A percentile compares a stretch with the other conserved stretches of the same genome.
These are phyloP conservation scores for Aquilaria yunnanensis DNA, from an alignment of 345 rosid species.

Conservation along the genomic window DNA sequence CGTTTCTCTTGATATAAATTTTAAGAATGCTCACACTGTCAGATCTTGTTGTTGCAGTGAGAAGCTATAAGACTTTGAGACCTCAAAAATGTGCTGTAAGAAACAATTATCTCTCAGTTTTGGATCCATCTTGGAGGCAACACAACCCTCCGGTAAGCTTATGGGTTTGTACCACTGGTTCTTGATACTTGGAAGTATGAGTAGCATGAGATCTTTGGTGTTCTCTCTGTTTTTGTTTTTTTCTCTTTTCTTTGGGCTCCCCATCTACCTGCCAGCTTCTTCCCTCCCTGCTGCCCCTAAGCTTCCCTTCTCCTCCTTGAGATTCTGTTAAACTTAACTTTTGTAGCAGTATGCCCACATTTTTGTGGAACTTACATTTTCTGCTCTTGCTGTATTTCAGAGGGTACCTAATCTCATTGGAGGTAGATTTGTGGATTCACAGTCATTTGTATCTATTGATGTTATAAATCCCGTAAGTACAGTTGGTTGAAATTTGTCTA, in stretches of 20 bases:
- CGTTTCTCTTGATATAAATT: neutral
- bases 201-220: neutral
- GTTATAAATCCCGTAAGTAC: slow-evolving; percentile 68
- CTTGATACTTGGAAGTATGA: slow-evolving; percentile 8
- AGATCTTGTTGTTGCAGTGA: slow-evolving; percentile 32
- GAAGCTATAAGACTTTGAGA: slow-evolving; percentile 49
- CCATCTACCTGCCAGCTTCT: neutral
- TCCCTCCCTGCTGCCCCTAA: neutral
- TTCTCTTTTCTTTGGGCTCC: neutral
- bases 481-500: neutral
- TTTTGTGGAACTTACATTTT: slow-evolving; percentile 13
- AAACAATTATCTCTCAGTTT: slow-evolving; percentile 27
- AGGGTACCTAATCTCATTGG: slow-evolving; percentile 69
- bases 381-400: slow-evolving; percentile 24
- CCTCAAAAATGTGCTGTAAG: slow-evolving; percentile 36
- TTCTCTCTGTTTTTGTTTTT: slow-evolving; percentile 1
- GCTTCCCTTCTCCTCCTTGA: too few relatives aligned
- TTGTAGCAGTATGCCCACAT: too few relatives aligned
- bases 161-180: slow-evolving; percentile 10
- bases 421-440: slow-evolving; percentile 64
- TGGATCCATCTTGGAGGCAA: slow-evolving; percentile 54
- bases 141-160: slow-evolving; percentile 41
- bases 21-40: too few relatives aligned
- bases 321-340: too few relatives aligned
- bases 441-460: slow-evolving; percentile 39